These are phyloP conservation scores for Auricularia cornea DNA, from an alignment of 768 basidiomycete species.

Conservation along the genomic window DNA sequence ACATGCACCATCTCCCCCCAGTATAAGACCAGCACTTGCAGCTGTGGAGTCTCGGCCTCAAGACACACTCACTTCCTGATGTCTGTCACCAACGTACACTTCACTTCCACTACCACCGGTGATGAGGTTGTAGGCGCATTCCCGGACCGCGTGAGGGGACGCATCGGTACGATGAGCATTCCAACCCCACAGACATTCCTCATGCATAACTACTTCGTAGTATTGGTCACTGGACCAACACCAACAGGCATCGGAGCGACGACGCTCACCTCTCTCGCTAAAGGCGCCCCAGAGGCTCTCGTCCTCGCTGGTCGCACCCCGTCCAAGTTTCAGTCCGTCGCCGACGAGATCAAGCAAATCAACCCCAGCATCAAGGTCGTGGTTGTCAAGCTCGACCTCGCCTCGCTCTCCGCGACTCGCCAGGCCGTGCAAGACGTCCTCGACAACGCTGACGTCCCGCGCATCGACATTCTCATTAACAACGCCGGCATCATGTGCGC, in stretches of 20 bases:
- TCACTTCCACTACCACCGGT: too few relatives aligned
- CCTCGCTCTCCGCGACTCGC: conserved; percentile 1
- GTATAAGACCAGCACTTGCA: too few relatives aligned
- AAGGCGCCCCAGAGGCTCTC: neutral
- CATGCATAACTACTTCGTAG: too few relatives aligned
- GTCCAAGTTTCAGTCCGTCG: conserved; percentile 36
- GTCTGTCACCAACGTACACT: too few relatives aligned
- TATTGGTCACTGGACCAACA: neutral
- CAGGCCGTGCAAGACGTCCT: conserved; percentile 1
- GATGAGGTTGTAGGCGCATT: too few relatives aligned
- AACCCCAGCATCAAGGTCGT: neutral
- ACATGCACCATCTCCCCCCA: too few relatives aligned
- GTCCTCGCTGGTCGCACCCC: neutral
- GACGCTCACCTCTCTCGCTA: neutral
- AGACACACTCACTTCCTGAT: too few relatives aligned
- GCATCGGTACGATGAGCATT: too few relatives aligned
- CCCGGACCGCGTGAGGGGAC: too few relatives aligned
- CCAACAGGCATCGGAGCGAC: neutral
- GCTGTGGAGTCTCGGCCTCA: too few relatives aligned
- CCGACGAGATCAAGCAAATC: conserved; percentile 58
- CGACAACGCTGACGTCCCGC: neutral
- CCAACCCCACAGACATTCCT: too few relatives aligned
- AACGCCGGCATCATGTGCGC: conserved; percentile 3
- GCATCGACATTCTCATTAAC: conserved; percentile 5
- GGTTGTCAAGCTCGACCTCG: conserved; percentile 1